Base-by-base conservation (phyloP, 805 yeast species). In the Teunomyces cretensis region DNA sequence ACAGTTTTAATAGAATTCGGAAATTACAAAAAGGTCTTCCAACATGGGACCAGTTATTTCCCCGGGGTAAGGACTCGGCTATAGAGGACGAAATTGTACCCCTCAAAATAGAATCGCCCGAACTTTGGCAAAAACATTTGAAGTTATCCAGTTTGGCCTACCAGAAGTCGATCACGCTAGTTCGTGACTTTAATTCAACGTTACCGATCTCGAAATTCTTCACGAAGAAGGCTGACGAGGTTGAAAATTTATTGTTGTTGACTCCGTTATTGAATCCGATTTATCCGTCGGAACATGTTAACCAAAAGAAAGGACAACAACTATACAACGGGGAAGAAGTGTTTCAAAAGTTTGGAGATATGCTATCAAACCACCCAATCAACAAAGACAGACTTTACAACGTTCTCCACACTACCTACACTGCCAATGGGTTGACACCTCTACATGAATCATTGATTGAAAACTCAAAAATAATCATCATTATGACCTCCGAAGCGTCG, bases 321-420 rank as follows among this genome's bases (percentile, higher is more conserved):
- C 53, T 70, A 8, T 69, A 61, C 51, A 50, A 64, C 3, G 81
- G 81, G 2, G 83, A 79, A 50, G 81, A 76, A 42, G 76, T 78
- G 5, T 76, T 80, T 49, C 72, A 70, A 49, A 72, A 74, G 31
- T 77, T 80, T 53, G 84, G 84, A 7, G 67, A 69, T 15, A 53
- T 67, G 39, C 51, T 80, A 15, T 66, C 79, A 6, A 60, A 67
- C 32, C 73, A 70, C 41, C 57, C 62, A 2, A 50, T 50, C 5
- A 57, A 55, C 32, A 46, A 49, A 16, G 52, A 53, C 15, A 57
- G 51, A 9, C 57, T 72, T 3, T 79, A 74, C 51, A 75, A 76
- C 46, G 79, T 81, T 1, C 54, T 74, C 8, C 86, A 81, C 55
- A 76, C 84, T 1, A 74, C 82, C 2, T 81, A 81, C 52, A 79